Conservation (phyloP, 441 rosid species). For the Omphalea diandra region DNA sequence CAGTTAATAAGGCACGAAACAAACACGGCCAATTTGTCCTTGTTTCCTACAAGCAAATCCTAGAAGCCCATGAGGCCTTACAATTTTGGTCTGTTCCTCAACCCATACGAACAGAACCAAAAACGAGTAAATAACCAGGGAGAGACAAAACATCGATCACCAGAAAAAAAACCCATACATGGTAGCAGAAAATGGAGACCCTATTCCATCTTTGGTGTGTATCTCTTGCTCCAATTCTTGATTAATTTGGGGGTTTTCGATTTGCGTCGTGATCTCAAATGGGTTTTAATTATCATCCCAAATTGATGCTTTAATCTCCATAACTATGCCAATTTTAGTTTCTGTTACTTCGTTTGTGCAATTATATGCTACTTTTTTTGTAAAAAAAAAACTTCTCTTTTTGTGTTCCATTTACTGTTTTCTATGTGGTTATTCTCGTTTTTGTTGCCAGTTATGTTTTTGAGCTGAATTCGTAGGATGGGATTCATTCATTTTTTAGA, state of each 20-base stretch:
- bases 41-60: too few species aligned
- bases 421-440: neutral
- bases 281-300: conserved; percentile 20
- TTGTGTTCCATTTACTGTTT: neutral
- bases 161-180: conserved; percentile 19
- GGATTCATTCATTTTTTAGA: conserved; percentile 10
- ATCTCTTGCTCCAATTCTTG: conserved; percentile 18
- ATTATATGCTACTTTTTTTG: too few species aligned
- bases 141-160: conserved; percentile 23
- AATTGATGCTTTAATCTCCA: conserved; percentile 13
- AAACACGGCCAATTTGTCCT: too few species aligned
- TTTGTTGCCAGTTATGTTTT: neutral
- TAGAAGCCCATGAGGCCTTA: conserved; percentile 14
- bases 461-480: conserved; percentile 25
- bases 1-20: too few species aligned
- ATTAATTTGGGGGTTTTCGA: conserved; percentile 28
- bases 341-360: conserved; percentile 1
- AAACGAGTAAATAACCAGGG: neutral
- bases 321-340: conserved; percentile 14
- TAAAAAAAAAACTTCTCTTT: too few species aligned
- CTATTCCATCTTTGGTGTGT: conserved; percentile 31
- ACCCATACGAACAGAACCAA: neutral
- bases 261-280: conserved; percentile 21
- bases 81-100: conserved; percentile 10
- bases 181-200: neutral